These are phyloP conservation scores for Camellia japonica DNA, from an alignment of 148 eudicot species.

Conservation along the genomic window DNA sequence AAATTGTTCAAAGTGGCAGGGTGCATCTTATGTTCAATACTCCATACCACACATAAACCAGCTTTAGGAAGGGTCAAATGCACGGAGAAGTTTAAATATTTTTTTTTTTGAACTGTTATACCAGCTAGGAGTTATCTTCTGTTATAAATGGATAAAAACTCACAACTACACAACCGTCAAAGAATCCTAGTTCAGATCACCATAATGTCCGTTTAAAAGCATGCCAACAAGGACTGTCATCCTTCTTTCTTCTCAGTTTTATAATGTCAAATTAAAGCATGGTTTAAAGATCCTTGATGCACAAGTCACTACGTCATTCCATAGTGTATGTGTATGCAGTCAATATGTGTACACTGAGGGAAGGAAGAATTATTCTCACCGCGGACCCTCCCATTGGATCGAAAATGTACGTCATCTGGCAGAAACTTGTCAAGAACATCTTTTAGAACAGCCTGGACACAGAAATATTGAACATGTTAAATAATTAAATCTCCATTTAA, in stretches of 20 bases:
- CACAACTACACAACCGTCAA: not conserved
- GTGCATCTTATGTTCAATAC: not conserved
- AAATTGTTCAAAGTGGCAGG: not conserved
- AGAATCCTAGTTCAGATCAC: not conserved
- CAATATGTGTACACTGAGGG: not conserved
- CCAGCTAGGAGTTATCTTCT: not conserved
- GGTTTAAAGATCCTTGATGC: not conserved
- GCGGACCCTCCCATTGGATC: constrained; percentile 90
- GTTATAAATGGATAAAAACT: not conserved
- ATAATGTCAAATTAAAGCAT: not conserved
- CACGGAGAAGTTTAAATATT: not conserved
- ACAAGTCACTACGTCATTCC: not conserved
- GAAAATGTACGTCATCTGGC: constrained; percentile 79
- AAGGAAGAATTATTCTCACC: constrained; percentile 48
- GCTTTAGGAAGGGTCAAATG: not conserved
- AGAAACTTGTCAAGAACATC: constrained; percentile 68
- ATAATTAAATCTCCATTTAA: constrained; percentile 7
- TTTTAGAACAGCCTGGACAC: constrained; percentile 81
- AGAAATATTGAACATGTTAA: constrained; percentile 10
- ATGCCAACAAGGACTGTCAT: not conserved
- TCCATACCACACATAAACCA: constrained; percentile 11
- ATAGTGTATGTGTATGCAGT: no score
- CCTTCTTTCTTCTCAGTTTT: not conserved
- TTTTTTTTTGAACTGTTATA: not conserved
- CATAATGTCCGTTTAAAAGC: no score